phyloP scores from a whole-genome alignment of 495 filamentous ascomycete species.

The Aspergillus asperescens region DNA sequence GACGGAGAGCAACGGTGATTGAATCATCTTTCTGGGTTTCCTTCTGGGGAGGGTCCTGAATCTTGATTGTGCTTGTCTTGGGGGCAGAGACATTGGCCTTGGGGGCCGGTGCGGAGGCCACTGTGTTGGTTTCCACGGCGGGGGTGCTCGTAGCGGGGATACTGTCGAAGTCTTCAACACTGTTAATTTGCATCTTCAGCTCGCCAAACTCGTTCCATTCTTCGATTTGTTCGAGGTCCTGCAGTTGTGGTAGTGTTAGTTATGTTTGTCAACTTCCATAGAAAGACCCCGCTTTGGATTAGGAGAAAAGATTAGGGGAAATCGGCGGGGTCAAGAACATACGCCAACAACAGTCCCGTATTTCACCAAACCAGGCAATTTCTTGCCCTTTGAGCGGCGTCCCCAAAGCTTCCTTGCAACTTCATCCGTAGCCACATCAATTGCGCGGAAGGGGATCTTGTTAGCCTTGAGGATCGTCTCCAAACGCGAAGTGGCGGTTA shows the following conservation, averaged over 20 bases:
- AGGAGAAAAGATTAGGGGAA: too few species aligned
- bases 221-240: conserved; percentile 92
- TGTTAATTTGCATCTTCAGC: conserved; percentile 73
- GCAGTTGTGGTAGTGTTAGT: conserved; percentile 4
- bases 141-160: conserved; percentile 44
- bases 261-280: background rate
- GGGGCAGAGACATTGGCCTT: conserved; percentile 30
- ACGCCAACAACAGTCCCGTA: conserved; percentile 82
- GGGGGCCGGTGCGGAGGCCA: conserved; percentile 33
- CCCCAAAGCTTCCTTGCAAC: conserved; percentile 88
- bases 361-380: conserved; percentile 85
- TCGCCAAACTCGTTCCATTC: conserved; percentile 99
- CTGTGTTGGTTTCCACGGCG: conserved; percentile 20
- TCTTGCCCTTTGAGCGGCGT: conserved; percentile 69
- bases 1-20: conserved; percentile 53
- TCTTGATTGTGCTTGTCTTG: conserved; percentile 39
- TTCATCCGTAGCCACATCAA: conserved; percentile 90
- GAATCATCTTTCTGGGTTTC: conserved; percentile 30
- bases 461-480: conserved; percentile 97
- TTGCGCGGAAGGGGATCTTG: conserved; percentile 82
- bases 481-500: conserved; percentile 89
- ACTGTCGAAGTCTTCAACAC: conserved; percentile 31
- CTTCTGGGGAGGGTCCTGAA: conserved; percentile 39
- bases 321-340: conserved; percentile 42
- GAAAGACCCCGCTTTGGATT: background rate